Percentiles rank a stretch among this genome's conserved stretches.
Conservation (phyloP, 768 basidiomycete species). For the Mycena venus region DNA sequence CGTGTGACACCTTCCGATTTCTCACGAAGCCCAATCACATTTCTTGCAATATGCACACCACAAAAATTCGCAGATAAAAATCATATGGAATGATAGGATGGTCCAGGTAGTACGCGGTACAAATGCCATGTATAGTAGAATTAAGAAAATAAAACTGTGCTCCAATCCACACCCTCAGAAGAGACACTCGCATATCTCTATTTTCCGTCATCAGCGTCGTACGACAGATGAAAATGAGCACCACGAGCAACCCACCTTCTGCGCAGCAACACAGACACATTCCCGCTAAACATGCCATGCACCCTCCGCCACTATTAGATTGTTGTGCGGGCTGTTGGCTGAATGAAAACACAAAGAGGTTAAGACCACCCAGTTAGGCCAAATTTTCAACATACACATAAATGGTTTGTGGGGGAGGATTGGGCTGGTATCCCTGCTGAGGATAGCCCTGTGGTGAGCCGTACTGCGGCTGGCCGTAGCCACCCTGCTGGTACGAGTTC, state of each 20-base stretch:
- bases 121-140: constrained; percentile 17
- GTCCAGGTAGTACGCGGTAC: neutral
- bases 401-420: constrained; percentile 79
- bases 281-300: constrained; percentile 77
- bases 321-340: constrained; percentile 68
- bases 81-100: neutral
- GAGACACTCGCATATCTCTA: constrained; percentile 84
- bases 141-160: constrained; percentile 16
- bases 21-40: neutral
- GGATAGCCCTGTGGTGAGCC: constrained; percentile 61
- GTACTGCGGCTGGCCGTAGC: constrained; percentile 25
- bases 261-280: constrained; percentile 77
- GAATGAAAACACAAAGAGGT: too few relatives aligned
- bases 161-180: constrained; percentile 53
- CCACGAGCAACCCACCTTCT: constrained; percentile 65
- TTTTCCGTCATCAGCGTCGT: constrained; percentile 17
- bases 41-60: neutral
- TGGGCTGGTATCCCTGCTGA: constrained; percentile 71
- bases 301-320: constrained; percentile 58
- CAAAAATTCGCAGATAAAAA: neutral
- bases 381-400: constrained; percentile 74
- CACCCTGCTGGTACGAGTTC: constrained; percentile 67
- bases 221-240: neutral
- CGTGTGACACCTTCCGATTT: constrained; percentile 40
- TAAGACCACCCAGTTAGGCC: neutral